phyloP scores from a whole-genome alignment of 2,329 filamentous ascomycete species.

The Neofusicoccum parvum region DNA sequence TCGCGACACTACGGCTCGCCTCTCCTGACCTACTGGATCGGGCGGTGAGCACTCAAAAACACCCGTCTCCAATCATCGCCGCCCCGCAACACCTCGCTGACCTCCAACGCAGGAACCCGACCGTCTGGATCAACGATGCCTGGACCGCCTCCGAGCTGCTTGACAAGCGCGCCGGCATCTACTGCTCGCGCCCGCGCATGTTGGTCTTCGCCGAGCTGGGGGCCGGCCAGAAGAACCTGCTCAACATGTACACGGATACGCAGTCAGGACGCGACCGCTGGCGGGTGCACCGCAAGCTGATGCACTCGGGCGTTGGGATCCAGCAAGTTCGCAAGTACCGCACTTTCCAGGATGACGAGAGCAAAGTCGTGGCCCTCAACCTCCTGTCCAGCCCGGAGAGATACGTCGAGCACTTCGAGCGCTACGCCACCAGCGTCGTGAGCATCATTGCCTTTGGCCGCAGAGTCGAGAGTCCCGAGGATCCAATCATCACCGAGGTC shows the following conservation, averaged over 20 bases:
- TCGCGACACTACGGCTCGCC: slow-evolving; percentile 53
- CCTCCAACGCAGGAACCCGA: slow-evolving; percentile 43
- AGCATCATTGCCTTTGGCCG: slow-evolving; percentile 61
- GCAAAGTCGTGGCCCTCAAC: slow-evolving; percentile 57
- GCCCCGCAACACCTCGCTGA: slow-evolving; percentile 29
- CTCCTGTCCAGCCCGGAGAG: slow-evolving; percentile 48
- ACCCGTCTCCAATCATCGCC: slow-evolving; percentile 12
- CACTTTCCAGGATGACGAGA: slow-evolving; percentile 62
- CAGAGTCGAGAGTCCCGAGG: slow-evolving; percentile 52
- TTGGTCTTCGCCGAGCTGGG: slow-evolving; percentile 48
- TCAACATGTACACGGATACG: slow-evolving; percentile 38
- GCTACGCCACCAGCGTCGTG: slow-evolving; percentile 57
- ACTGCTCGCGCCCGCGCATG: slow-evolving; percentile 53
- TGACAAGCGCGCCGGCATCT: slow-evolving; percentile 55
- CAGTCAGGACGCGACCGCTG: slow-evolving; percentile 35
- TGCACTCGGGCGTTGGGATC: slow-evolving; percentile 38
- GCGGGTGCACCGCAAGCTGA: slow-evolving; percentile 36
- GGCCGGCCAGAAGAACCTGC: slow-evolving; percentile 37
- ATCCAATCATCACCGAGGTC: slow-evolving; percentile 63
- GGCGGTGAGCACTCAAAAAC: slow-evolving; percentile 26
- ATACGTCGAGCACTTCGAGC: slow-evolving; percentile 58
- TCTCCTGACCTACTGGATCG: slow-evolving; percentile 60
- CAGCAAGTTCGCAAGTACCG: slow-evolving; percentile 59
- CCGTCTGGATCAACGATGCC: slow-evolving; percentile 48
- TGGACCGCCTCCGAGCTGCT: slow-evolving; percentile 56